These are phyloP conservation scores for Fusarium sp. DNA, from an alignment of 2,329 filamentous ascomycete species.

Conservation along the genomic window DNA sequence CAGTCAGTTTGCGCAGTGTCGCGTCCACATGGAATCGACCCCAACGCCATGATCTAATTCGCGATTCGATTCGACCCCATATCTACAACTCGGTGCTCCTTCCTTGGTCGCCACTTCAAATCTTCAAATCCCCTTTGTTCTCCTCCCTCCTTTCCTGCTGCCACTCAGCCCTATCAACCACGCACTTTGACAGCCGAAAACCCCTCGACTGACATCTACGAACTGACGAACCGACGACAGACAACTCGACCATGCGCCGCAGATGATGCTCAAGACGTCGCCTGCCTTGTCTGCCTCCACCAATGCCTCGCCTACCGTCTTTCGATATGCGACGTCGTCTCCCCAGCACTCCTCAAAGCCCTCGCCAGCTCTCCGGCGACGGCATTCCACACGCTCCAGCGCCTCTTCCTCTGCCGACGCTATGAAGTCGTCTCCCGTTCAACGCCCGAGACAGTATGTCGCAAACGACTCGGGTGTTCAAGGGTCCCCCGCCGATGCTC, in stretches of 20 bases:
- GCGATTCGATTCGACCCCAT: conserved; percentile 39
- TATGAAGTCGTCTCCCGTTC: conserved; percentile 43
- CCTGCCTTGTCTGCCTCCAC: conserved; percentile 61
- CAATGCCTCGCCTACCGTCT: conserved; percentile 63
- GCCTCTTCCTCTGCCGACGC: conserved; percentile 32
- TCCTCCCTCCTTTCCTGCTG: conserved; percentile 16
- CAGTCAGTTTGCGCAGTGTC: conserved; percentile 36
- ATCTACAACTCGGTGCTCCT: conserved; percentile 23
- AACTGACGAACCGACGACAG: conserved; percentile 24
- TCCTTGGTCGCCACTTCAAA: conserved; percentile 26
- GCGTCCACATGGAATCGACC: conserved; percentile 39
- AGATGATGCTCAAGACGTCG: conserved; percentile 70
- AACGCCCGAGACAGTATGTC: conserved; percentile 37
- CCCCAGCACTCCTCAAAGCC: conserved; percentile 41
- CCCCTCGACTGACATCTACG: conserved; percentile 15
- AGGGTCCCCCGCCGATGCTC: conserved; percentile 31
- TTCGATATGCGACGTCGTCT: conserved; percentile 48
- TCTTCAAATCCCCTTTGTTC: conserved; percentile 16
- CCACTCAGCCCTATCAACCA: conserved; percentile 27
- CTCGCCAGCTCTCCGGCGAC: conserved; percentile 40
- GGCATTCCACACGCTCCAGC: conserved; percentile 39
- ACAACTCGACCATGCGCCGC: conserved; percentile 56
- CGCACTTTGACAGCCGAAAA: conserved; percentile 27
- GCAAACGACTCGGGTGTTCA: conserved; percentile 38
- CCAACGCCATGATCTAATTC: conserved; percentile 43